A percentile compares a stretch with the other conserved stretches of the same genome.
Evolutionary conservation across 768 basidiomycete genomes (phyloP).

Genomic region (Agaricus blazei): DNA sequence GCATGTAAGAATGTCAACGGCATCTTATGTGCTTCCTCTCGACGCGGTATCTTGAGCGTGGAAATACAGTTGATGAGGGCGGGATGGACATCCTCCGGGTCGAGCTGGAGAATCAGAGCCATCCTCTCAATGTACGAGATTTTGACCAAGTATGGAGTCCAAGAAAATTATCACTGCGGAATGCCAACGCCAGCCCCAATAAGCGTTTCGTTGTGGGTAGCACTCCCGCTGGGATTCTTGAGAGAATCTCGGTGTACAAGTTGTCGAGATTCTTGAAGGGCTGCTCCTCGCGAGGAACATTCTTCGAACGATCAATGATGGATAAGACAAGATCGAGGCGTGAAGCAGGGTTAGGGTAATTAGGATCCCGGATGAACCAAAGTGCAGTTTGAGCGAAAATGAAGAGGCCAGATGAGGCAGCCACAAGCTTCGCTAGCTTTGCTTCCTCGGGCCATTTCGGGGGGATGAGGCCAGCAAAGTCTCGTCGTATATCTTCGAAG

Average conservation of each 20-base stretch:
- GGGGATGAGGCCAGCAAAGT: background rate
- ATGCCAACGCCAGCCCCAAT: background rate
- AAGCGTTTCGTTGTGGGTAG: background rate
- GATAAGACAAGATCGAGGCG: background rate
- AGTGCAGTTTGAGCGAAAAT: background rate
- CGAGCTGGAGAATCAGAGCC: background rate
- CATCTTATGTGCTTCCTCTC: background rate
- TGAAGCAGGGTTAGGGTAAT: background rate
- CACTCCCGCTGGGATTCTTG: background rate
- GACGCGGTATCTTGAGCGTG: background rate
- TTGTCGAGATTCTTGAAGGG: background rate
- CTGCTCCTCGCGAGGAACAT: background rate
- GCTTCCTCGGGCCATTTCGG: background rate
- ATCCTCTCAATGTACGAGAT: background rate
- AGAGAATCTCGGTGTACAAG: background rate
- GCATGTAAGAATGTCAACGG: constrained; percentile 13
- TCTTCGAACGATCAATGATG: background rate
- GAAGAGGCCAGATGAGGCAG: background rate
- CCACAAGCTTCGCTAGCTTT: background rate
- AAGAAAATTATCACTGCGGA: background rate
- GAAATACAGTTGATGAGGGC: background rate
- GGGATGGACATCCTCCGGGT: background rate
- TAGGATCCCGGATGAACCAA: background rate
- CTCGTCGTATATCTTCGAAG: background rate
- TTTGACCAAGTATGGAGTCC: too few relatives aligned